These are phyloP conservation scores for Salvia miltiorrhiza DNA, from an alignment of 257 asterid genomes.

Conservation along the genomic window DNA sequence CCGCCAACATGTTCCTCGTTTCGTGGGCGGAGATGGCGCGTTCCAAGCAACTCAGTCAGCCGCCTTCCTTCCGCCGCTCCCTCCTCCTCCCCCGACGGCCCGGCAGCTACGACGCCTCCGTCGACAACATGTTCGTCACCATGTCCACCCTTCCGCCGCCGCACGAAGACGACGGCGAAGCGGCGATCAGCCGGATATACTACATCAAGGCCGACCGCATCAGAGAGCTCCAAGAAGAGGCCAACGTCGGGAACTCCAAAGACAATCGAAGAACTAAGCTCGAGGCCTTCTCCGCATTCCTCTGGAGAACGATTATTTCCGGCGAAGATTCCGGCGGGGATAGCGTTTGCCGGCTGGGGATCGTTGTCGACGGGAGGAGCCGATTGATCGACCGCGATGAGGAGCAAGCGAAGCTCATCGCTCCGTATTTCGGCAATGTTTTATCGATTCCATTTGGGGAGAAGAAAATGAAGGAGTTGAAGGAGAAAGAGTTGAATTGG, in stretches of 20 bases:
- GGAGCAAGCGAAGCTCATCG: not conserved
- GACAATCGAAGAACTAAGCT: conserved; percentile 37
- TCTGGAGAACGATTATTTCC: conserved; percentile 54
- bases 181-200: conserved; percentile 55
- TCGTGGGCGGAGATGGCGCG: conserved; percentile 67
- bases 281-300: conserved; percentile 59
- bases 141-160: conserved; percentile 15
- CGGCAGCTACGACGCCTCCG: conserved; percentile 27
- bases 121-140: conserved; percentile 38
- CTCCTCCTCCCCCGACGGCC: conserved; percentile 50
- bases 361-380: conserved; percentile 70
- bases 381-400: conserved; percentile 34
- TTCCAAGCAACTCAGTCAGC: conserved; percentile 29
- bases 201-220: conserved; percentile 39
- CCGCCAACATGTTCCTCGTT: conserved; percentile 65
- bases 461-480: conserved; percentile 33
- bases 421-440: conserved; percentile 58
- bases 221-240: conserved; percentile 40
- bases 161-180: not conserved
- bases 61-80: conserved; percentile 67
- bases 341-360: conserved; percentile 39
- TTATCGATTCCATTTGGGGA: conserved; percentile 64
- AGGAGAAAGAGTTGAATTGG: conserved; percentile 35
- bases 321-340: conserved; percentile 4
- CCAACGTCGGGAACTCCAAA: conserved; percentile 25